Evolutionary conservation across 139 green algal species (phyloP).

Genomic region (Microglena sp.): DNA sequence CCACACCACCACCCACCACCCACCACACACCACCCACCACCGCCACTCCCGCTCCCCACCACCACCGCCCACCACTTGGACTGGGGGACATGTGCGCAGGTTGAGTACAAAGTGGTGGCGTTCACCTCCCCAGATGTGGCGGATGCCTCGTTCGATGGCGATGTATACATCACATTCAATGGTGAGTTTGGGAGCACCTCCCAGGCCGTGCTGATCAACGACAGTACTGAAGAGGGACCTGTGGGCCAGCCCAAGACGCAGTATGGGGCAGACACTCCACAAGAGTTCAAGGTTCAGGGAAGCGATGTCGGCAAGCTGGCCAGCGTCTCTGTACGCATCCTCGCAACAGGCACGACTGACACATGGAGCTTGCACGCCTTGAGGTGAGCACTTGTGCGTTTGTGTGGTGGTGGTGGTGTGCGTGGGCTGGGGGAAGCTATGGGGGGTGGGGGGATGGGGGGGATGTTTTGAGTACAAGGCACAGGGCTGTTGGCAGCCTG

Average conservation of each 20-base stretch:
- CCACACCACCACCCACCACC: too few species aligned
- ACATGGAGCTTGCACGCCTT: too few species aligned
- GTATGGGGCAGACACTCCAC: background rate
- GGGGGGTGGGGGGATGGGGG: too few species aligned
- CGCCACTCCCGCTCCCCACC: too few species aligned
- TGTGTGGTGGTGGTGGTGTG: too few species aligned
- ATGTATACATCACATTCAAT: constrained; percentile 10
- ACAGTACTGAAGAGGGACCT: background rate
- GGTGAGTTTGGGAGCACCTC: background rate
- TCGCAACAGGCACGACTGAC: too few species aligned
- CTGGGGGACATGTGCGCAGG: too few species aligned
- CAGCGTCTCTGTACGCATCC: constrained; percentile 1
- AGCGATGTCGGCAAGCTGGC: constrained; percentile 8
- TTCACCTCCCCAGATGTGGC: background rate
- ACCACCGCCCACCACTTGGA: too few species aligned
- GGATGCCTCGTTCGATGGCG: constrained; percentile 10
- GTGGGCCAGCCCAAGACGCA: background rate
- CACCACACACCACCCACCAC: too few species aligned
- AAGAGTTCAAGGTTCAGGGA: constrained; percentile 1
- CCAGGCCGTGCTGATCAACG: background rate
- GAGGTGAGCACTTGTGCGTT: too few species aligned
- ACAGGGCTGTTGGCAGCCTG: constrained; percentile 6
- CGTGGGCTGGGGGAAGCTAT: too few species aligned
- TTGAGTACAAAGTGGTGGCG: background rate
- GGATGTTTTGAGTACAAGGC: too few species aligned